Conservation (phyloP, 352 stramenopile genomes). For the Phytophthora sansomeana region DNA sequence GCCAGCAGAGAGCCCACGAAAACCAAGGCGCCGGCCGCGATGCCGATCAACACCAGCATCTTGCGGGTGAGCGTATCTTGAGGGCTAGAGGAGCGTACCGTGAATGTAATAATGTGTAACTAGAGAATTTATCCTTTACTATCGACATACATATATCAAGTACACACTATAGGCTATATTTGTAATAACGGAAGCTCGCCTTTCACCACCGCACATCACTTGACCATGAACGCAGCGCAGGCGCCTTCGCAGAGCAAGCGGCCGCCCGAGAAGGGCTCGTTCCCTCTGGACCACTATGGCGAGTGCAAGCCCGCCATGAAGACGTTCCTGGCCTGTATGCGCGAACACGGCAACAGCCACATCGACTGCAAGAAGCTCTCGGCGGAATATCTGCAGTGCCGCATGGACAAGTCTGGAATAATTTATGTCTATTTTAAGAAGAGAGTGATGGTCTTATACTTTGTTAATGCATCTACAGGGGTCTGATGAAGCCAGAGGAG, state of each 20-base stretch:
- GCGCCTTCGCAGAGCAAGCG: conserved; percentile 76
- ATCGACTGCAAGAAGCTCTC: conserved; percentile 92
- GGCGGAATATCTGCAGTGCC: conserved; percentile 88
- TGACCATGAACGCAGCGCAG: conserved; percentile 81
- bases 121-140: not conserved
- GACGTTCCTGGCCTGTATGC: conserved; percentile 88
- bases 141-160: not conserved
- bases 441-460: conserved; percentile 17
- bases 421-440: not conserved
- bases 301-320: conserved; percentile 92
- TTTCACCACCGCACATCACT: not conserved
- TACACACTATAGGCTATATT: conserved; percentile 3
- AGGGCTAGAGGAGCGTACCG: conserved; percentile 1
- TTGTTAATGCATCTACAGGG: conserved; percentile 37
- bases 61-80: conserved; percentile 8
- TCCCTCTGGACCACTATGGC: conserved; percentile 91
- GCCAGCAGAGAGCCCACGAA: conserved; percentile 85
- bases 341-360: conserved; percentile 81
- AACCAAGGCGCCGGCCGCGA: conserved; percentile 82
- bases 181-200: conserved; percentile 12
- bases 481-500: conserved; percentile 87
- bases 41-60: conserved; percentile 80
- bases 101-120: not conserved
- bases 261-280: conserved; percentile 91
- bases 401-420: conserved; percentile 91